Evolutionary conservation across 2,329 filamentous ascomycete species (phyloP).

Genomic region (Fusarium sp.): DNA sequence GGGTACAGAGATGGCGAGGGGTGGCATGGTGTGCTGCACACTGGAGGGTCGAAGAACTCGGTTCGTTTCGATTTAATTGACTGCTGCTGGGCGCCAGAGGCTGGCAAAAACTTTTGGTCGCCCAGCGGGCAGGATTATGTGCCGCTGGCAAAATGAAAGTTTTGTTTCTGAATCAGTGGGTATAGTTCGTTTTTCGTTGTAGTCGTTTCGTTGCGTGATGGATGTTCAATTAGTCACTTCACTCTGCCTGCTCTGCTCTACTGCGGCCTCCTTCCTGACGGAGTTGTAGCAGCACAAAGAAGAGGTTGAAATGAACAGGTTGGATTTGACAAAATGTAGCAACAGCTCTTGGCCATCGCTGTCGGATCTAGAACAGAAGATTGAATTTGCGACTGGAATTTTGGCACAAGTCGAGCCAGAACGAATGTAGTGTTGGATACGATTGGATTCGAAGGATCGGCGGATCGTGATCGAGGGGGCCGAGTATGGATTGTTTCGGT

Average conservation of each 20-base stretch:
- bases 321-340: constrained; percentile 19
- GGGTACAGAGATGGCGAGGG: constrained; percentile 40
- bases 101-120: constrained; percentile 40
- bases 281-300: constrained; percentile 32
- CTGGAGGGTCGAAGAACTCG: constrained; percentile 16
- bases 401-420: constrained; percentile 13
- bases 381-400: constrained; percentile 28
- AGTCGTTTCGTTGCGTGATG: constrained; percentile 34
- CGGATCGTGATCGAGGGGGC: constrained; percentile 17
- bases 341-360: constrained; percentile 45
- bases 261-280: constrained; percentile 32
- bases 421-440: constrained; percentile 14
- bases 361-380: constrained; percentile 33
- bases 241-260: constrained; percentile 29
- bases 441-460: constrained; percentile 10
- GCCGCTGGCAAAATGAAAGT: constrained; percentile 12
- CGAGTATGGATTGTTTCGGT: constrained; percentile 18
- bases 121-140: constrained; percentile 32
- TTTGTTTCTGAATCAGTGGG: constrained; percentile 24
- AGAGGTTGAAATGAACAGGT: constrained; percentile 21
- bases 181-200: constrained; percentile 13
- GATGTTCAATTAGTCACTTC: constrained; percentile 34
- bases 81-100: constrained; percentile 42
- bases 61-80: constrained; percentile 9
- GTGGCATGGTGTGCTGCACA: constrained; percentile 32